These are phyloP conservation scores for Albizia julibrissin DNA, from an alignment of 306 rosid species.

Conservation along the genomic window DNA sequence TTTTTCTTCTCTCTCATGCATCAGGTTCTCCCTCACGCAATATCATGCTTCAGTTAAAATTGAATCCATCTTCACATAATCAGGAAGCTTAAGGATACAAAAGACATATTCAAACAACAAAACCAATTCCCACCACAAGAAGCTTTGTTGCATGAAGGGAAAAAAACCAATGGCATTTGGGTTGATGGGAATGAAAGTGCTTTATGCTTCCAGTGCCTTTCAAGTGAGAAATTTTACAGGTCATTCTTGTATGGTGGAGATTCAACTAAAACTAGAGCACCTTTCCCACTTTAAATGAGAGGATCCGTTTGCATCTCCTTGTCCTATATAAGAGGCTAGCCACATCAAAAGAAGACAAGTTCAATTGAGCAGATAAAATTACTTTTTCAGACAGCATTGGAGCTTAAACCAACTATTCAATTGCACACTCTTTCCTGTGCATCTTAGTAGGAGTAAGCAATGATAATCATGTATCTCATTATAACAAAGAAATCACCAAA, in stretches of 20 bases:
- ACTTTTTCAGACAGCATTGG: neutral
- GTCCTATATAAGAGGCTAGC: neutral
- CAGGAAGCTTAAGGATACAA: no score
- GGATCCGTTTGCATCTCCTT: neutral
- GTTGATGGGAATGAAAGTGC: no score
- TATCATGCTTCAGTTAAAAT: no score
- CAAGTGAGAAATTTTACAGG: no score
- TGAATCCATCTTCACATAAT: no score
- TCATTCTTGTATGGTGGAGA: neutral
- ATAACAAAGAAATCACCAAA: neutral
- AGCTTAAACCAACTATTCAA: constrained; percentile 4
- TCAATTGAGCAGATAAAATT: neutral
- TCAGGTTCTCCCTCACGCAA: no score
- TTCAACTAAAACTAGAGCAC: neutral
- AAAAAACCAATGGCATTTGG: no score
- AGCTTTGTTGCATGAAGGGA: no score
- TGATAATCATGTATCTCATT: neutral
- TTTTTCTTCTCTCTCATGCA: no score
- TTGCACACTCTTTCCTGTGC: neutral
- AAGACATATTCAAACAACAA: no score
- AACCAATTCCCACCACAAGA: no score
- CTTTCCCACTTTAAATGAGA: neutral
- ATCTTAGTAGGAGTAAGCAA: constrained; percentile 10
- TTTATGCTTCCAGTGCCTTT: no score
- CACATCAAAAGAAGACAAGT: neutral